These are phyloP conservation scores for Neurospora hispaniola DNA, from an alignment of 495 filamentous ascomycete genomes.

Conservation along the genomic window DNA sequence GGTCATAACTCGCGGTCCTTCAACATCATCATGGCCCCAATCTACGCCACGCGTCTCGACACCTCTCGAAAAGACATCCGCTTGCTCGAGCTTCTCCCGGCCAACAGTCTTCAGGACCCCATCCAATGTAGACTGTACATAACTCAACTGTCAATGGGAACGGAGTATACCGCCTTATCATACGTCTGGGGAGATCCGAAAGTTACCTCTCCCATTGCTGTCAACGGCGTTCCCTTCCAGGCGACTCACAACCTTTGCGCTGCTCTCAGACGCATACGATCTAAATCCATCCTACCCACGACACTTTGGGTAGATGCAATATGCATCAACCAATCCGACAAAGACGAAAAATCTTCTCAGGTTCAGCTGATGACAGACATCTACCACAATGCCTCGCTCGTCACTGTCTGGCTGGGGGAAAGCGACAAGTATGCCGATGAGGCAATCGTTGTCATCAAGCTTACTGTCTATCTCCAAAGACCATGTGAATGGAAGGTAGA, in stretches of 20 bases:
- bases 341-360: not conserved
- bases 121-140: not conserved
- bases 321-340: not conserved
- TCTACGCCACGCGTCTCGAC: not conserved
- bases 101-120: not conserved
- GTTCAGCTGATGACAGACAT: not conserved
- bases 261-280: not conserved
- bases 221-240: not conserved
- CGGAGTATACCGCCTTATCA: not conserved
- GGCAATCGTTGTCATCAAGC: not conserved
- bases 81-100: not conserved
- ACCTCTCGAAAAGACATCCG: not conserved
- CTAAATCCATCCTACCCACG: not conserved
- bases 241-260: not conserved
- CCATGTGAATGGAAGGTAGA: fast-evolving
- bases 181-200: not conserved
- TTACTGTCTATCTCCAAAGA: not conserved
- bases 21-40: not conserved
- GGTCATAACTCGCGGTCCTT: not conserved
- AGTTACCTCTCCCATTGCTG: not conserved
- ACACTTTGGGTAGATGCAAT: not conserved
- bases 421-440: not conserved
- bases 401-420: not conserved
- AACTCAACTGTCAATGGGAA: not conserved
- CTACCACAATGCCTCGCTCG: not conserved